Base-by-base conservation (phyloP, 371 early-diverging fungal genomes). In the Entomophthora muscae region DNA sequence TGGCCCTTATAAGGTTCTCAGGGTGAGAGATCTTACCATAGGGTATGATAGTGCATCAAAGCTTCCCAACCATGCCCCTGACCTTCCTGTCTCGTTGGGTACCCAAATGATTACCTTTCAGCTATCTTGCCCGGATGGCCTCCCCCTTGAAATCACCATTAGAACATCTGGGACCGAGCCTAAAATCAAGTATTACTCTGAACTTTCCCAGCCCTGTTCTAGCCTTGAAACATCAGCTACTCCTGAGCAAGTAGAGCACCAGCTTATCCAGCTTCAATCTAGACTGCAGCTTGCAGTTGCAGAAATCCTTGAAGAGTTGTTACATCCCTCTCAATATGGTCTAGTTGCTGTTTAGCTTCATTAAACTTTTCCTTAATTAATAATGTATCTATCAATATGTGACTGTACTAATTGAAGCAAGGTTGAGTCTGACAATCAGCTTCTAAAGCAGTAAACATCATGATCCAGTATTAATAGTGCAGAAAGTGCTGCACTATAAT, bases 171-270 rank as follows among this genome's bases (percentile, higher is more conserved):
- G 95, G 17, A 95, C 96, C 1, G 95, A 95, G 70, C 95, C 95
- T 59, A 94, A 95, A 72, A 86, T 96, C 74, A 96, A 96, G 73
- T 96, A 88, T 70, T 96, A 96, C 66, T 76, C 83, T 28, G 97
- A 95, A 67, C 76, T 88, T 24, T 55, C 24, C 26, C 56, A 55
- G 12, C 22, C 56, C 28, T 22, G 42, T 17, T 10, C 5, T 42
- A 10, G 5, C 17, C 5, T 17, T 10, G 42, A 42, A 42, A 10
- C 42, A 42, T 42, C 42, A 10, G 17, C 10, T 17, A 42, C 42
- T 17, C 17, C 17, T 42, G 17, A 17, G 10, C 42, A 10, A 42
- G 17, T 42, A 42, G 42, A 42, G 17, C 10, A 42, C 10, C 42
- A 42, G 42, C 42, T 42, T 17, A 17, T 17, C 17, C 42, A 42